Conservation (phyloP, 1,284 basidiomycete species). For the Filobasidium uniguttulatum region DNA sequence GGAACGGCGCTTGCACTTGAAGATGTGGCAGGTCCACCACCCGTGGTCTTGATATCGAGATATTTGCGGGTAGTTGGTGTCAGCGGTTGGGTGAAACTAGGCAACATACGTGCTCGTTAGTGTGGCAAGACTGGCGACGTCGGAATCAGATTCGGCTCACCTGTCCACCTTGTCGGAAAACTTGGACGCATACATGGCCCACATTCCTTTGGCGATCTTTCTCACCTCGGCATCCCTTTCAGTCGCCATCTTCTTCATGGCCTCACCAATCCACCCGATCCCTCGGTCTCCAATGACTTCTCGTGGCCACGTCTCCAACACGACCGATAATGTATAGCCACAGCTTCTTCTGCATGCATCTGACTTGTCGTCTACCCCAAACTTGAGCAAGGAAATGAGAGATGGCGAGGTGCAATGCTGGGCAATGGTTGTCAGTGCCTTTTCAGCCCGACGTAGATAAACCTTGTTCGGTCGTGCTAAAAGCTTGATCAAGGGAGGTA, state of each 20-base stretch:
- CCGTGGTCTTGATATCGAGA: slow-evolving; percentile 26
- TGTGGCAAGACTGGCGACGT: neutral
- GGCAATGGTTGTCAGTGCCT: slow-evolving; percentile 37
- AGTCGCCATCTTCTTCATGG: slow-evolving; percentile 35
- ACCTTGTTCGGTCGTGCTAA: slow-evolving; percentile 42
- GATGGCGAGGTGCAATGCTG: slow-evolving; percentile 33
- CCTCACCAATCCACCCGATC: slow-evolving; percentile 31
- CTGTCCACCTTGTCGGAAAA: slow-evolving; percentile 40
- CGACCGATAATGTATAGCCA: slow-evolving; percentile 22
- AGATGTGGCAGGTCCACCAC: too few relatives aligned
- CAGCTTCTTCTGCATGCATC: slow-evolving; percentile 29
- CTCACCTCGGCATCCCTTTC: slow-evolving; percentile 41
- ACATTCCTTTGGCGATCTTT: slow-evolving; percentile 36
- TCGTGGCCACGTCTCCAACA: slow-evolving; percentile 25
- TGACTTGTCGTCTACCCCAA: slow-evolving; percentile 36
- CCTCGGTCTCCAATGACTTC: slow-evolving; percentile 26
- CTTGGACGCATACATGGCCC: slow-evolving; percentile 30
- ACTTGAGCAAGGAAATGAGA: slow-evolving; percentile 31
- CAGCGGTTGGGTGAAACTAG: slow-evolving; percentile 37
- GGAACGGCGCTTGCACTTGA: neutral
- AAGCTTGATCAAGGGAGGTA: slow-evolving; percentile 38
- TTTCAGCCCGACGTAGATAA: slow-evolving; percentile 38
- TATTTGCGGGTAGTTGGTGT: slow-evolving; percentile 39
- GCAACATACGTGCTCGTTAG: neutral
- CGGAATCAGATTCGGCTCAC: slow-evolving; percentile 25